These are phyloP conservation scores for Russula virescens DNA, from an alignment of 768 basidiomycete species.

Conservation along the genomic window DNA sequence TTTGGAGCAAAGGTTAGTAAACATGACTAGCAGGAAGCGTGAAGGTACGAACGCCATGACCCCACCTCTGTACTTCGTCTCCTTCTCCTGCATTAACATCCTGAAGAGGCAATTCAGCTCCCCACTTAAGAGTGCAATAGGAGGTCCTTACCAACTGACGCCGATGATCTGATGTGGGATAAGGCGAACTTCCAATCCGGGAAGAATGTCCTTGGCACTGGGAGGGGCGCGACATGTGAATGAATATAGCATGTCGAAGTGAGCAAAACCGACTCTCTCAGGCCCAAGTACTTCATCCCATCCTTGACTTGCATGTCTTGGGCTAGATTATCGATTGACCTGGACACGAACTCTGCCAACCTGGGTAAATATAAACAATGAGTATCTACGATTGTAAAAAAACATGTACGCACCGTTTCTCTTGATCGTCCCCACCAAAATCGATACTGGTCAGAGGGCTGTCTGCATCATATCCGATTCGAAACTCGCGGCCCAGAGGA, in stretches of 20 bases:
- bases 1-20: conserved; percentile 24
- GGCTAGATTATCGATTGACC: conserved; percentile 50
- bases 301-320: conserved; percentile 47
- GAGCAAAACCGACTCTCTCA: conserved; percentile 39
- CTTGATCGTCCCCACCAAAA: conserved; percentile 53
- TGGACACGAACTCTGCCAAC: conserved; percentile 57
- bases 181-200: conserved; percentile 63
- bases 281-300: conserved; percentile 47
- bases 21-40: not conserved
- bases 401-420: conserved; percentile 36
- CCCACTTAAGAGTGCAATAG: not conserved
- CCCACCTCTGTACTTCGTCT: conserved; percentile 46
- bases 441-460: conserved; percentile 47
- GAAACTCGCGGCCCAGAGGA: conserved; percentile 31
- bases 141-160: conserved; percentile 55
- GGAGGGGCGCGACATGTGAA: conserved; percentile 2
- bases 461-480: conserved; percentile 44
- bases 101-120: conserved; percentile 27
- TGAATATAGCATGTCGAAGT: not conserved
- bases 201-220: conserved; percentile 53
- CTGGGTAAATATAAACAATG: conserved; percentile 30
- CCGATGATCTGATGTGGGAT: conserved; percentile 74
- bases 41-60: conserved; percentile 48
- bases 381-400: not conserved
- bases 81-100: conserved; percentile 63